Base-by-base conservation (phyloP, 106 monocot species). In the Dendrobium officinale region DNA sequence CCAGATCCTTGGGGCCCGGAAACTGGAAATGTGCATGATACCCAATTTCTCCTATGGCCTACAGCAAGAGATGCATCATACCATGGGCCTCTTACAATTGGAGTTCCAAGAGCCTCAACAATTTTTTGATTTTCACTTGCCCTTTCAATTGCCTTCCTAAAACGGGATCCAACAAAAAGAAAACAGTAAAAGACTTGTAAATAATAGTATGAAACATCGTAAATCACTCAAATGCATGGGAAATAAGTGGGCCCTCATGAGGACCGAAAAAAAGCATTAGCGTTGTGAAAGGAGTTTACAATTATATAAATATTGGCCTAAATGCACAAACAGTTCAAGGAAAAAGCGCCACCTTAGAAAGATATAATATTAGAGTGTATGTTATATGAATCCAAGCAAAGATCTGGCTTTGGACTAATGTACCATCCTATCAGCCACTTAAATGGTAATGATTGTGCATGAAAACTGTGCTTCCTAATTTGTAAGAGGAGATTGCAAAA, bases 11-110 rank as follows among this genome's bases (percentile, higher is more conserved):
- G 89, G 54, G 99, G 95, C 51, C 99, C 99, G 75, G 86, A 88
- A 1, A 93, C 93, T 76, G 99, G 99, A 78, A 99, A 99, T 58
- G 93, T 95, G 87, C 99, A 95, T 80, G 99, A 95, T 19, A 99
- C 88, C 42, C 95, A 87, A 33, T 86, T 86, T 55, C 93, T 88
- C 72, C 85, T 87, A 80, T 82, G 88, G 20, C 90, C 91, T 67
- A 99, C 90, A 42, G 91, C 93, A 84, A 99, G 86, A 85, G 91
- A 87, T 61, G 99, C 93, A 84, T 95, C 88, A 81, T 99, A 93
- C 99, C 95, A 99, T 72, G 93, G 87, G 17, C 95, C 99, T 82
- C 99, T 93, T 27, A 84, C 83, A 88, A 95, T 91, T 76, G 99
- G 95, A 78, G 90, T 83, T 9, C 99, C 99, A 79, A 95, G 84